A percentile compares a stretch with the other conserved stretches of the same genome.
Evolutionary conservation across 2,329 filamentous ascomycete species (phyloP).

Genomic region (Fusarium poae): DNA sequence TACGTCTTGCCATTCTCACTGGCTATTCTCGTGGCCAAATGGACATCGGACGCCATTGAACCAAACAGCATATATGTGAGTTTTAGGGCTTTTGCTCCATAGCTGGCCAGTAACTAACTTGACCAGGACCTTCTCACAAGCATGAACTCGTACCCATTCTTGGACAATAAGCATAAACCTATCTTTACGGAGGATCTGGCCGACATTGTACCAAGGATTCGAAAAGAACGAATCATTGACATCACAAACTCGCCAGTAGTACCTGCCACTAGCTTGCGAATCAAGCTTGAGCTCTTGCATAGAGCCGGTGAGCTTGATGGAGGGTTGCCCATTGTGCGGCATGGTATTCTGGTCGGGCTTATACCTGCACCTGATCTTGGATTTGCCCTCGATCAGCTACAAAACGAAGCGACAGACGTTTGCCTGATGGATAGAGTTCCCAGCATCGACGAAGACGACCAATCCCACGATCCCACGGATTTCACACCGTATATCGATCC

Average conservation of each 20-base stretch:
- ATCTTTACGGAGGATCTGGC: constrained; percentile 89
- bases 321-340: constrained; percentile 85
- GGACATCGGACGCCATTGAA: constrained; percentile 96
- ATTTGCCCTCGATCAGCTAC: constrained; percentile 87
- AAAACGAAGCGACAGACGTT: constrained; percentile 77
- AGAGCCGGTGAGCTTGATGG: constrained; percentile 91
- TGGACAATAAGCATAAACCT: constrained; percentile 96
- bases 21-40: constrained; percentile 94
- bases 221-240: constrained; percentile 85
- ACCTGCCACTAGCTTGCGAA: constrained; percentile 78
- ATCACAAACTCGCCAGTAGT: constrained; percentile 86
- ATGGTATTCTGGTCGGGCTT: constrained; percentile 85
- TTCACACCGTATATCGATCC: constrained; percentile 94
- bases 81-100: constrained; percentile 15
- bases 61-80: constrained; percentile 90
- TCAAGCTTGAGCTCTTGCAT: constrained; percentile 85
- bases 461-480: constrained; percentile 78
- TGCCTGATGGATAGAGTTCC: constrained; percentile 85
- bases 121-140: constrained; percentile 86
- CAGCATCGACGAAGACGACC: constrained; percentile 73
- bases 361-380: constrained; percentile 96
- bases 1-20: constrained; percentile 96
- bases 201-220: constrained; percentile 84
- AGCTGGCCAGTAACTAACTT: constrained; percentile 26
- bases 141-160: constrained; percentile 96